Conservation (phyloP, 176 grass and related monocot genomes). For the Triticum monococcum region DNA sequence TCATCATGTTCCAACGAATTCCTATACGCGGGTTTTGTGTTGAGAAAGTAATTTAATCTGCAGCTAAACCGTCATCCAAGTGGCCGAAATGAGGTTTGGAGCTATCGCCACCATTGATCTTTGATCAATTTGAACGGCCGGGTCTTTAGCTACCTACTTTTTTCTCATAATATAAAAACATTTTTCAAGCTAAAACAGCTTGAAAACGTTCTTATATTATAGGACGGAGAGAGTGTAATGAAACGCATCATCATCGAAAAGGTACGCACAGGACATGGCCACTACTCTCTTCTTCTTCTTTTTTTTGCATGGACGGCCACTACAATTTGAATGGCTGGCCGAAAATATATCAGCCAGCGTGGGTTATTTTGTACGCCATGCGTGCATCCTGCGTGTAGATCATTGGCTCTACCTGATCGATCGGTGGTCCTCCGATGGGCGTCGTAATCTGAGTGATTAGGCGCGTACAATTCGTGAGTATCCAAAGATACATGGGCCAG, state of each 20-base stretch:
- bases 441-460: conserved; percentile 4
- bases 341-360: not conserved
- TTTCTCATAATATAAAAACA: too few relatives aligned
- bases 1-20: not conserved
- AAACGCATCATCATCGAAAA: not conserved
- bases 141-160: not conserved
- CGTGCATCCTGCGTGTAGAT: not conserved
- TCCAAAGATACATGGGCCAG: not conserved
- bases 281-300: too few relatives aligned
- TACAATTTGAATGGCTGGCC: not conserved
- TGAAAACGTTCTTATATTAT: too few relatives aligned
- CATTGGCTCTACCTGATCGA: not conserved
- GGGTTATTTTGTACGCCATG: not conserved
- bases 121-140: not conserved
- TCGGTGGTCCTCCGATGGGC: not conserved
- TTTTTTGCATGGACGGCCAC: not conserved
- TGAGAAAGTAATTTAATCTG: not conserved
- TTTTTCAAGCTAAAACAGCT: too few relatives aligned
- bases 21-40: not conserved
- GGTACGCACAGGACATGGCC: not conserved
- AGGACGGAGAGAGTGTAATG: too few relatives aligned
- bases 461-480: not conserved
- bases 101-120: not conserved
- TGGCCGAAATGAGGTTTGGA: not conserved
- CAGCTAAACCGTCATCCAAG: too few relatives aligned